Evolutionary conservation across 2,329 filamentous ascomycete species (phyloP).

Genomic region (Ascosphaera aggregata): DNA sequence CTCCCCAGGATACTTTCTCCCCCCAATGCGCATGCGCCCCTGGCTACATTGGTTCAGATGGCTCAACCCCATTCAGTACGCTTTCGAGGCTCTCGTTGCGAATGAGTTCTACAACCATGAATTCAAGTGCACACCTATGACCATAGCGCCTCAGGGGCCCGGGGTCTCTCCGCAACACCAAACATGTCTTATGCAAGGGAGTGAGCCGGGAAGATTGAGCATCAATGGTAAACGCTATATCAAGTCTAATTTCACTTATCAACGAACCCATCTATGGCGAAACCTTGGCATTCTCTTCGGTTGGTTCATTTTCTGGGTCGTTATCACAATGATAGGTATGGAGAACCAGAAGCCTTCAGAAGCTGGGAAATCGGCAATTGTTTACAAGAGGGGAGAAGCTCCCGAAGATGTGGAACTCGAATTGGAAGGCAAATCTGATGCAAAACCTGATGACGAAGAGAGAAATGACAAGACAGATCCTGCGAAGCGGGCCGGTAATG

Average conservation of each 20-base stretch:
- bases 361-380: conserved; percentile 57
- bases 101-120: conserved; percentile 44
- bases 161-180: conserved; percentile 27
- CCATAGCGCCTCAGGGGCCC: conserved; percentile 30
- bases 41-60: conserved; percentile 42
- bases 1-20: conserved; percentile 34
- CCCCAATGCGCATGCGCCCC: conserved; percentile 35
- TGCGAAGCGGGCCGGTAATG: conserved; percentile 1
- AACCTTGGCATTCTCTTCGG: conserved; percentile 63
- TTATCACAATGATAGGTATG: conserved; percentile 52
- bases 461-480: conserved; percentile 12
- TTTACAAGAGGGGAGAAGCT: conserved; percentile 46
- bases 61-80: conserved; percentile 45
- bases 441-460: conserved; percentile 27
- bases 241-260: conserved; percentile 29
- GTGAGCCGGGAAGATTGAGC: conserved; percentile 25
- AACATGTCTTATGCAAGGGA: conserved; percentile 35
- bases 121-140: conserved; percentile 30
- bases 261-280: conserved; percentile 35
- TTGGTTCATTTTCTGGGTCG: conserved; percentile 52
- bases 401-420: conserved; percentile 33
- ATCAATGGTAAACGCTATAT: conserved; percentile 35
- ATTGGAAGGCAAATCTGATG: conserved; percentile 27
- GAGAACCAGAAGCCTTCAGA: conserved; percentile 58
- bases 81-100: conserved; percentile 41